A percentile compares a stretch with the other conserved stretches of the same genome.
These are phyloP conservation scores for Glonium stellatum DNA, from an alignment of 495 filamentous ascomycete species.

Conservation along the genomic window DNA sequence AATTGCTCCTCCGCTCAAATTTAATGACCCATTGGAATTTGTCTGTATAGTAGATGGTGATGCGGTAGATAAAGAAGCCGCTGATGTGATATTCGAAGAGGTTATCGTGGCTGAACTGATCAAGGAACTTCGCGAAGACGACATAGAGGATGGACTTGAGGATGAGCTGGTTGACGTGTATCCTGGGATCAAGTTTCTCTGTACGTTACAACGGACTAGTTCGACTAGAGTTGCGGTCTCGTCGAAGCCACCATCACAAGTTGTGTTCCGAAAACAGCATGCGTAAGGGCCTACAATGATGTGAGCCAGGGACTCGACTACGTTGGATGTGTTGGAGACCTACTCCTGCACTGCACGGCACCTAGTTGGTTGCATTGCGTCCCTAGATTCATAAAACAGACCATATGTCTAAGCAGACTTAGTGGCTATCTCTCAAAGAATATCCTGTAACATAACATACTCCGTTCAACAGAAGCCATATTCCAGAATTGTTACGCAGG, in stretches of 20 bases:
- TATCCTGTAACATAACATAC: not conserved
- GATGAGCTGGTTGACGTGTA: not conserved
- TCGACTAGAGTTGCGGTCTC: not conserved
- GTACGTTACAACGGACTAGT: slow-evolving; percentile 9
- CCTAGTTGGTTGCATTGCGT: not conserved
- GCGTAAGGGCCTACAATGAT: not conserved
- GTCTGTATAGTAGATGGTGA: not conserved
- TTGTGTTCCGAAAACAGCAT: slow-evolving; percentile 8
- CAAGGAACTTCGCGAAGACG: not conserved
- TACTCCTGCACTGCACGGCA: not conserved
- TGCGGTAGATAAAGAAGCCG: not conserved
- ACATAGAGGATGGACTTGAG: not conserved
- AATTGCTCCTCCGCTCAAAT: not conserved
- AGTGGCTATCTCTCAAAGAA: not conserved
- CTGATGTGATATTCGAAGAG: no score
- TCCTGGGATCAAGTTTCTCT: slow-evolving; percentile 7
- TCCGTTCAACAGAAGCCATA: slow-evolving; percentile 9
- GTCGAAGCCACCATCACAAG: slow-evolving; percentile 1
- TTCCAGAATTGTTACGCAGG: slow-evolving; percentile 4
- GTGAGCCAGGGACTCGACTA: not conserved
- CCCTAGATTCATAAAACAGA: slow-evolving; percentile 7
- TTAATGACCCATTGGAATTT: not conserved
- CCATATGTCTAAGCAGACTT: slow-evolving; percentile 2
- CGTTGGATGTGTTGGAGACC: not conserved
- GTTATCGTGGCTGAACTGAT: not conserved